Percentiles rank a stretch among this genome's conserved stretches.
Evolutionary conservation across 1,139 yeast genomes (phyloP).

Genomic region (Petasospora fabianii): DNA sequence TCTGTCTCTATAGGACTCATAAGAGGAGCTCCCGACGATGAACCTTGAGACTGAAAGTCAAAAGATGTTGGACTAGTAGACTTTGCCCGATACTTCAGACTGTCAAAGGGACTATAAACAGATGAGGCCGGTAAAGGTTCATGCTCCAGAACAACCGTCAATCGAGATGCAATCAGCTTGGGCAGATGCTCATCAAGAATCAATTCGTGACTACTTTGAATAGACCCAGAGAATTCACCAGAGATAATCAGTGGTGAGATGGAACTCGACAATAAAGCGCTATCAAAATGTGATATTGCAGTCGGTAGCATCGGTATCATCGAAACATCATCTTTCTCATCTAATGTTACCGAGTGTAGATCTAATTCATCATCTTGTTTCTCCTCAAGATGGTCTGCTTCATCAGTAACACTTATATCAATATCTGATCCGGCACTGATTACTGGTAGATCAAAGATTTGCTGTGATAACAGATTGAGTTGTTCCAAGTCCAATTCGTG

Average conservation of each 20-base stretch:
- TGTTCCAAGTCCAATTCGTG: constrained; percentile 7
- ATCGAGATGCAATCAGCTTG: neutral
- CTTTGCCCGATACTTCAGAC: neutral
- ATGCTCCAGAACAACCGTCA: neutral
- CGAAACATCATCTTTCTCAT: neutral
- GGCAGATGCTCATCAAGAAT: neutral
- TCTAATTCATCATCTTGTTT: too few relatives aligned
- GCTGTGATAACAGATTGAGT: constrained; percentile 5
- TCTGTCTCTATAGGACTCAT: too few relatives aligned
- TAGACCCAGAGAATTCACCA: constrained; percentile 1
- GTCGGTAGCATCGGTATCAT: constrained; percentile 1
- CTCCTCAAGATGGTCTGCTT: too few relatives aligned
- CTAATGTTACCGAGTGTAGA: neutral
- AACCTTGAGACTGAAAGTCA: neutral
- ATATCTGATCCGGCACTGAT: too few relatives aligned
- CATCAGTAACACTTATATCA: too few relatives aligned
- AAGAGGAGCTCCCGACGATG: too few relatives aligned
- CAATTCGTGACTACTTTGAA: constrained; percentile 9
- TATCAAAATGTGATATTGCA: neutral
- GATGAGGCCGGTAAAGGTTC: constrained; percentile 1
- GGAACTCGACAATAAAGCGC: neutral
- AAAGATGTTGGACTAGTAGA: neutral
- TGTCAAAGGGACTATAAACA: neutral
- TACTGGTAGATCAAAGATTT: constrained; percentile 4
- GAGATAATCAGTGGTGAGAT: neutral